Evolutionary conservation across 2,329 filamentous ascomycete species (phyloP).

Genomic region (Arthrobotrys conoides): DNA sequence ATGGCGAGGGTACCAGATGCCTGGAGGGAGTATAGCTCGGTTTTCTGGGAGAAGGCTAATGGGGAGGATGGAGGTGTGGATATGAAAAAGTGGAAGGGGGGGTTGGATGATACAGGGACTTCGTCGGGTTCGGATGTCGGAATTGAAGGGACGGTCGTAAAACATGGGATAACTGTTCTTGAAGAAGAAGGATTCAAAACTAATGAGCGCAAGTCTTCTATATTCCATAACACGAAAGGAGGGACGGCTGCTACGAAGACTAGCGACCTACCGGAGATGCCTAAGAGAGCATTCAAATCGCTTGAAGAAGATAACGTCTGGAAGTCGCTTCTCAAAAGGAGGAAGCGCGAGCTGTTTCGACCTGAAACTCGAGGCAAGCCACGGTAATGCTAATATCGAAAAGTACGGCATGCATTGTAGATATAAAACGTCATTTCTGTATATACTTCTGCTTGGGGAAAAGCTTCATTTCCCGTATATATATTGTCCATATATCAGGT

Average conservation of each 20-base stretch:
- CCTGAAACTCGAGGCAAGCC: constrained; percentile 27
- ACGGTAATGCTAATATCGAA: neutral
- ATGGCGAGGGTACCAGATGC: constrained; percentile 18
- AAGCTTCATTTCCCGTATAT: neutral
- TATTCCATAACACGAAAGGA: too few relatives aligned
- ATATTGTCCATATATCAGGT: neutral
- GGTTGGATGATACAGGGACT: neutral
- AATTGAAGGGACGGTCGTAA: neutral
- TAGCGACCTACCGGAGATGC: neutral
- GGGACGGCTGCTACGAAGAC: neutral
- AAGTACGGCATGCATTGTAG: constrained; percentile 5
- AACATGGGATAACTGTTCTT: neutral
- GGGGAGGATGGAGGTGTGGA: constrained; percentile 20
- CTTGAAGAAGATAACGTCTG: constrained; percentile 31
- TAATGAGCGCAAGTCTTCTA: neutral
- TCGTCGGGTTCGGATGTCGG: neutral
- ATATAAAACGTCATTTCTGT: constrained; percentile 7
- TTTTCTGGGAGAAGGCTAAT: constrained; percentile 19
- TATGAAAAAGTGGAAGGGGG: constrained; percentile 29
- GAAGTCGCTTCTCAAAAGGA: constrained; percentile 41
- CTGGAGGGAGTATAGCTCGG: constrained; percentile 43
- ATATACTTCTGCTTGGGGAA: neutral
- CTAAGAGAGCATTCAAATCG: constrained; percentile 6
- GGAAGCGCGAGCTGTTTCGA: constrained; percentile 40
- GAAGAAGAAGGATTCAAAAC: neutral